These are phyloP conservation scores for Cytospora schulzeri DNA, from an alignment of 2,329 filamentous ascomycete genomes.

Conservation along the genomic window DNA sequence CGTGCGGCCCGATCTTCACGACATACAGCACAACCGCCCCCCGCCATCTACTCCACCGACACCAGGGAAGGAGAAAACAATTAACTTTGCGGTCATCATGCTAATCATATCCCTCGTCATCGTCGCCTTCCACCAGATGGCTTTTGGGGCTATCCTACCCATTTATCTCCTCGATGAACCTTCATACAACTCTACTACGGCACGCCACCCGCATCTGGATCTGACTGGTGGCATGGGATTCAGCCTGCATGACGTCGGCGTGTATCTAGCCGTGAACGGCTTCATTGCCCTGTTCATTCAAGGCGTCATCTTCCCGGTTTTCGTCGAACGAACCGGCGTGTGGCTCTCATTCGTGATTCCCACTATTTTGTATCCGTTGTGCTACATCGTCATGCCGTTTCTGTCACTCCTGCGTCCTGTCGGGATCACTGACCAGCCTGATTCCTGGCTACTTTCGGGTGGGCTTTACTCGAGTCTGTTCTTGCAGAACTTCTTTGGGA, in stretches of 20 bases:
- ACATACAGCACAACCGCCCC: conserved; percentile 8
- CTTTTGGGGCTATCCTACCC: conserved; percentile 45
- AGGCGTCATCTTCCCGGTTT: conserved; percentile 54
- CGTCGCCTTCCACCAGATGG: conserved; percentile 50
- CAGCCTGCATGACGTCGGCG: conserved; percentile 65
- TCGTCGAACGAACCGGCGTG: conserved; percentile 58
- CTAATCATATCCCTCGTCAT: conserved; percentile 44
- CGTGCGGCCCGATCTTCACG: conserved; percentile 32
- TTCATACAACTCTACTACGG: conserved; percentile 21
- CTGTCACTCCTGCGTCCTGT: conserved; percentile 57
- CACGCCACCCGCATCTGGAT: conserved; percentile 34
- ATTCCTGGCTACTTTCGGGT: conserved; percentile 48
- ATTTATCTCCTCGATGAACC: conserved; percentile 46
- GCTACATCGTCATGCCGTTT: conserved; percentile 71
- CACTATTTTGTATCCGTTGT: conserved; percentile 65
- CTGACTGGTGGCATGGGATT: conserved; percentile 66
- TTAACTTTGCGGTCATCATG: conserved; percentile 46
- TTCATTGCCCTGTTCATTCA: conserved; percentile 74
- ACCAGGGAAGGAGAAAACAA: conserved; percentile 34
- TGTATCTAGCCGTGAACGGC: conserved; percentile 69
- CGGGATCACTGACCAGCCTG: background rate
- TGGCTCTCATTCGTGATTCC: conserved; percentile 69
- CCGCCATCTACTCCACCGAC: background rate
- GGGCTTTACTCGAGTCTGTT: conserved; percentile 68
- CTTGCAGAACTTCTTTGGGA: conserved; percentile 68